These are phyloP conservation scores for Psidium guajava DNA, from an alignment of 345 rosid genomes.

Conservation along the genomic window DNA sequence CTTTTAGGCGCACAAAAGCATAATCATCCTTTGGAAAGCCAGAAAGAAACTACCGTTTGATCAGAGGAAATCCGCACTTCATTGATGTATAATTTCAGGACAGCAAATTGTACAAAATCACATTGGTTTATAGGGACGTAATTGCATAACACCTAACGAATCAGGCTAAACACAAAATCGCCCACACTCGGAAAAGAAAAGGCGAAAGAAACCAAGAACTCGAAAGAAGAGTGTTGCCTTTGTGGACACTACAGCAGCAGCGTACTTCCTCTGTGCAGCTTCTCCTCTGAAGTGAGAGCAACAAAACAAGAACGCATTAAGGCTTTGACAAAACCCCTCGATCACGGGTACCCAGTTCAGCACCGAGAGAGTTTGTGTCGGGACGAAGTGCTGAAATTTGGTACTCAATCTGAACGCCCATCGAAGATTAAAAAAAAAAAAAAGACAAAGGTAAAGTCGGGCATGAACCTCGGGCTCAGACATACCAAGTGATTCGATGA, in stretches of 20 bases:
- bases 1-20: background rate
- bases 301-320: background rate
- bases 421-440: background rate
- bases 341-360: background rate
- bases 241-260: background rate
- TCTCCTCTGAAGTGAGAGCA: background rate
- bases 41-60: background rate
- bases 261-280: background rate
- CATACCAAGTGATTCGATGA: background rate
- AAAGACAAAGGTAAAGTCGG: background rate
- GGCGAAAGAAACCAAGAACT: background rate
- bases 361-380: background rate
- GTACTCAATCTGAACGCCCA: background rate
- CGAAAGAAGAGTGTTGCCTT: background rate
- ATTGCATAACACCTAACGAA: background rate
- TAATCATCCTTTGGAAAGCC: background rate
- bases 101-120: background rate
- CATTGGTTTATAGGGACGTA: background rate
- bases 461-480: background rate
- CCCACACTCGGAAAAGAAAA: background rate
- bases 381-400: background rate
- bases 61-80: background rate
- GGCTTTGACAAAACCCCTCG: background rate
- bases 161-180: background rate
- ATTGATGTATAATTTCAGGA: background rate